Evolutionary conservation across 805 yeast genomes (phyloP).

Genomic region (Debaryomyces hansenii): DNA sequence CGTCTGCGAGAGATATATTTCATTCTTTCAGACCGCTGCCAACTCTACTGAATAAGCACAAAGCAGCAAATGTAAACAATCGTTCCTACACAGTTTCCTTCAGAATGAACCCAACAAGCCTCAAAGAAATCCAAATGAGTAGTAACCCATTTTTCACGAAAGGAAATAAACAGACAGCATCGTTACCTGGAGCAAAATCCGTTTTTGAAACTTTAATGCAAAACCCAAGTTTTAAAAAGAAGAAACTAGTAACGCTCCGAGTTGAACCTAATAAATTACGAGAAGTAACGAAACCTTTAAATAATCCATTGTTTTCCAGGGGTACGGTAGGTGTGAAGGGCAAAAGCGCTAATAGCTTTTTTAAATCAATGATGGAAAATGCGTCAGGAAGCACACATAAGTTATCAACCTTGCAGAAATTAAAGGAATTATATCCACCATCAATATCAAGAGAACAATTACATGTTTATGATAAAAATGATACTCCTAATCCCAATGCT

Average conservation of each 20-base stretch:
- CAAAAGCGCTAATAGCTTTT: background rate
- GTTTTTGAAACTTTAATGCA: conserved; percentile 9
- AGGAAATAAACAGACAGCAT: conserved; percentile 15
- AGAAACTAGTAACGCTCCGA: conserved; percentile 9
- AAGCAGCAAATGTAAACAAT: background rate
- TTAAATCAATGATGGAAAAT: conserved; percentile 38
- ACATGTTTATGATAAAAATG: conserved; percentile 23
- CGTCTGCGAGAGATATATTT: conserved; percentile 44
- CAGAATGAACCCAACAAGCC: conserved; percentile 21
- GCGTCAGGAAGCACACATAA: conserved; percentile 20
- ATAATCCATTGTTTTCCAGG: conserved; percentile 11
- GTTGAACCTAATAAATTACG: conserved; percentile 7
- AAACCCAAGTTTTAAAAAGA: conserved; percentile 3
- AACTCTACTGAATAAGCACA: background rate
- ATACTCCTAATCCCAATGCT: background rate
- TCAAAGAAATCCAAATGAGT: conserved; percentile 23
- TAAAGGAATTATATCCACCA: conserved; percentile 34
- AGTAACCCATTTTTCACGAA: conserved; percentile 30
- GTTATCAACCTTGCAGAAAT: conserved; percentile 25
- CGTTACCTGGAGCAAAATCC: background rate
- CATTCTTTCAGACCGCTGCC: conserved; percentile 44
- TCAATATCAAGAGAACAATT: conserved; percentile 25
- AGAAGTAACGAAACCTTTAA: conserved; percentile 5
- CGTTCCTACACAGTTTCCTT: conserved; percentile 16
- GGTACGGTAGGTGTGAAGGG: conserved; percentile 7